Evolutionary conservation across 225 moss, liverwort and hornwort genomes (phyloP), one percentile per base, ranked within the genome.

Genomic region (Bryum argenteum): DNA sequence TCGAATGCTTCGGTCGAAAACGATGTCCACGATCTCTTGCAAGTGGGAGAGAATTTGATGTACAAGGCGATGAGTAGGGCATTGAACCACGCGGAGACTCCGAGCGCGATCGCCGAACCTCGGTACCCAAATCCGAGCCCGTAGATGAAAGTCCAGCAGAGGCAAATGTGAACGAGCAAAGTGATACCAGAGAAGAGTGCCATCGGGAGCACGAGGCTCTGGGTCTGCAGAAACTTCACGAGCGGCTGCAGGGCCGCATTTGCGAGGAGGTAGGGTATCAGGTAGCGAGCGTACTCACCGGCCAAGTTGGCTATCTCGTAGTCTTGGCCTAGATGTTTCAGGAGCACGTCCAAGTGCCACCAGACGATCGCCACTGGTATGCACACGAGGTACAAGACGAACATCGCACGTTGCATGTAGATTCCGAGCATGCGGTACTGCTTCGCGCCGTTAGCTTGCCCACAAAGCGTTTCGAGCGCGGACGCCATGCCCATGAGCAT

Each of bases 381-480:
- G 16, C 65, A 14, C 1, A 66, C 45, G 0, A 71, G 21, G 11
- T 58, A 60, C 2, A 85, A 75, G 17, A 88, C 80, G 8, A 91
- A 13, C 0, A 88, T 37, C 5, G 86, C 90, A 67, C 94, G 80
- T 66, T 94, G 93, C 16, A 87, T 33, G 57, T 80, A 87, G 5
- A 88, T 83, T 18, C 94, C 93, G 18, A 86, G 70, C 82, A 84
- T 44, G 23, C 73, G 79, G 64, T 93, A 86, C 66, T 86, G 87
- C 62, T 91, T 85, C 38, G 89, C 93, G 0, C 93, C 89, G 19
- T 74, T 88, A 0, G 93, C 91, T 79, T 93, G 89, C 44, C 93
- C 89, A 40, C 93, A 93, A 8, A 93, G 70, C 2, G 91, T 93
- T 53, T 91, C 93, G 48, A 93, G 70, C 6, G 80, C 82, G 6